Evolutionary conservation across 78 protist genomes (phyloP).

Genomic region (Speleostelium caveatum): DNA sequence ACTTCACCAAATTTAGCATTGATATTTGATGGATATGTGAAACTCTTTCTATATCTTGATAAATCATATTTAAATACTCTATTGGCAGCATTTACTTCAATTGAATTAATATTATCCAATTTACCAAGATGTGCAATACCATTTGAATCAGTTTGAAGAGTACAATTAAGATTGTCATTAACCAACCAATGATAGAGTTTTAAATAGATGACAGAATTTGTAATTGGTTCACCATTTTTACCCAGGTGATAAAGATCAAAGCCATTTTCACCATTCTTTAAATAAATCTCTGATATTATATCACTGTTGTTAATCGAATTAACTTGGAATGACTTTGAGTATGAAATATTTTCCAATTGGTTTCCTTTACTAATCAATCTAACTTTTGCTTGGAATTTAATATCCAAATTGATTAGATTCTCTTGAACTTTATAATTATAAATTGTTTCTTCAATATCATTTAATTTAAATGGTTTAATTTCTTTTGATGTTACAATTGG

Average conservation of each 20-base stretch:
- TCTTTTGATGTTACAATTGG: too few relatives aligned
- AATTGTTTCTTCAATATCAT: conserved; percentile 41
- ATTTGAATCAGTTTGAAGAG: conserved; percentile 37
- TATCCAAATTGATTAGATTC: neutral
- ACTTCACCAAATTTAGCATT: conserved; percentile 1
- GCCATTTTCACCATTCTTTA: conserved; percentile 1
- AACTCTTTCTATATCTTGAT: neutral
- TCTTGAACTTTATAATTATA: conserved; percentile 65
- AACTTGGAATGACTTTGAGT: neutral
- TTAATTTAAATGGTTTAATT: conserved; percentile 21
- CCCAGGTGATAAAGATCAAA: conserved; percentile 28
- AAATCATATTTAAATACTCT: neutral
- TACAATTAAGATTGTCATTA: neutral
- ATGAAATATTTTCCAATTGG: neutral
- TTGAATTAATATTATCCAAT: conserved; percentile 2
- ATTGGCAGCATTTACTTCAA: neutral
- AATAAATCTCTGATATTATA: neutral
- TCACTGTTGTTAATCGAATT: conserved; percentile 14
- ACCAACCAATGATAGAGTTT: neutral
- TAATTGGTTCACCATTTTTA: conserved; percentile 63
- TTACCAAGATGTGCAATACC: conserved; percentile 57
- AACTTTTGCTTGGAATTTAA: conserved; percentile 27
- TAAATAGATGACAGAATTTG: neutral
- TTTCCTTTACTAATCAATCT: neutral
- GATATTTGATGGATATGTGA: conserved; percentile 37